These are phyloP conservation scores for Pseudonitzschia pungens DNA, from an alignment of 108 stramenopile species.

Conservation along the genomic window DNA sequence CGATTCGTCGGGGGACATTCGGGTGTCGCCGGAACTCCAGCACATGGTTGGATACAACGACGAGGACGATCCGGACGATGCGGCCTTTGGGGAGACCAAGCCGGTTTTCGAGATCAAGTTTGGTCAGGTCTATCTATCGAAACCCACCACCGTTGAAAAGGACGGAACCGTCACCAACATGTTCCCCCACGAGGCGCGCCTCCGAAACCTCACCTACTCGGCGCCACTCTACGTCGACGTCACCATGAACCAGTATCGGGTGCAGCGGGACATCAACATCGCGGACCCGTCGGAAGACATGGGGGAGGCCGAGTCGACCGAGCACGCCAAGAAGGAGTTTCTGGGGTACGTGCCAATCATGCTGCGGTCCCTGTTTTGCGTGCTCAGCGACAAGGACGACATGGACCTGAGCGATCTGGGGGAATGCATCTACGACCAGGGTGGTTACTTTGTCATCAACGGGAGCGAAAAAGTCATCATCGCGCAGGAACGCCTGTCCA, in stretches of 20 bases:
- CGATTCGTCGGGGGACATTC: conserved; percentile 90
- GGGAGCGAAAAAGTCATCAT: conserved; percentile 99
- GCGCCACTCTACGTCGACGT: conserved; percentile 95
- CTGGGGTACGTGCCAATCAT: conserved; percentile 98
- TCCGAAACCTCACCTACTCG: conserved; percentile 96
- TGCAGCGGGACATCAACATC: conserved; percentile 74
- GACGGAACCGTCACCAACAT: conserved; percentile 94
- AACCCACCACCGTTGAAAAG: conserved; percentile 89
- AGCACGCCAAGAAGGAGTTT: conserved; percentile 88
- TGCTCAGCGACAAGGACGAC: conserved; percentile 92
- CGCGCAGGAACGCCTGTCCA: conserved; percentile 97
- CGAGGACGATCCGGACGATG: conserved; percentile 56
- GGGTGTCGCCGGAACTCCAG: conserved; percentile 92
- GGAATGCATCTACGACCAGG: conserved; percentile 99
- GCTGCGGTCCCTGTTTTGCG: conserved; percentile 93
- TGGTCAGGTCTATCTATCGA: conserved; percentile 93
- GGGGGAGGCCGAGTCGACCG: conserved; percentile 71
- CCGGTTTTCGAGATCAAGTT: conserved; percentile 91
- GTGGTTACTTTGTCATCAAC: conserved; percentile 99
- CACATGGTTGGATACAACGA: conserved; percentile 87
- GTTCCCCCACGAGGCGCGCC: conserved; percentile 97
- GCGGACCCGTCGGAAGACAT: conserved; percentile 75
- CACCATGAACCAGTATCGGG: conserved; percentile 74
- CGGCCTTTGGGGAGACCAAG: conserved; percentile 46
- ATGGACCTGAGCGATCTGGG: conserved; percentile 94